Evolutionary conservation across 2,329 filamentous ascomycete genomes (phyloP).

Genomic region (Mycogone perniciosa): DNA sequence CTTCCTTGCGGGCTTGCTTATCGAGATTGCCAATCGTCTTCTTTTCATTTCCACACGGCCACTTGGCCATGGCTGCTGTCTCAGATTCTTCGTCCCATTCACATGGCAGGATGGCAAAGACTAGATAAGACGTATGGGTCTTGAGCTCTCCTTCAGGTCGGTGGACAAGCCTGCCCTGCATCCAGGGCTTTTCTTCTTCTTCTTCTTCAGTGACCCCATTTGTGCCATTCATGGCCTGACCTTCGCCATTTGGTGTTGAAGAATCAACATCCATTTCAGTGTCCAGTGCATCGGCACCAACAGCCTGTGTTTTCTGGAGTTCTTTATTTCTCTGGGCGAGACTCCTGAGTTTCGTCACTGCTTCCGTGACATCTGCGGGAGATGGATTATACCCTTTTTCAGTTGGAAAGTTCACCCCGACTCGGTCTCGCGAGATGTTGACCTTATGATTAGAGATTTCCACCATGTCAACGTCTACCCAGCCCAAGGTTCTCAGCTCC

Average conservation of each 20-base stretch:
- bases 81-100: conserved; percentile 85
- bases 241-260: conserved; percentile 18
- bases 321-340: conserved; percentile 64
- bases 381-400: conserved; percentile 67
- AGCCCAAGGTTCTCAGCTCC: conserved; percentile 71
- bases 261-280: conserved; percentile 38
- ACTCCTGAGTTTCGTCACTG: conserved; percentile 63
- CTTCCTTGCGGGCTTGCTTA: conserved; percentile 48
- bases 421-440: conserved; percentile 73
- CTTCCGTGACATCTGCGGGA: conserved; percentile 72
- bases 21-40: conserved; percentile 48
- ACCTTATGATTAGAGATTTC: conserved; percentile 76
- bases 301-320: conserved; percentile 46
- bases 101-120: conserved; percentile 83
- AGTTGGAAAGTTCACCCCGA: conserved; percentile 58
- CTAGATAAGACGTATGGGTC: conserved; percentile 94
- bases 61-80: conserved; percentile 55
- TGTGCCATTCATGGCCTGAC: background rate
- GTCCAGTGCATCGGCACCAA: conserved; percentile 22
- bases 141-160: conserved; percentile 83
- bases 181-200: conserved; percentile 50
- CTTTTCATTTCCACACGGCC: conserved; percentile 52
- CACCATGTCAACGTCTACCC: conserved; percentile 90
- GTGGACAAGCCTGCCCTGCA: conserved; percentile 72
- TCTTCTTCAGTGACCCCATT: conserved; percentile 19